Conservation (phyloP, 78 protist genomes). For the Planoprotostelium fungivorum region DNA sequence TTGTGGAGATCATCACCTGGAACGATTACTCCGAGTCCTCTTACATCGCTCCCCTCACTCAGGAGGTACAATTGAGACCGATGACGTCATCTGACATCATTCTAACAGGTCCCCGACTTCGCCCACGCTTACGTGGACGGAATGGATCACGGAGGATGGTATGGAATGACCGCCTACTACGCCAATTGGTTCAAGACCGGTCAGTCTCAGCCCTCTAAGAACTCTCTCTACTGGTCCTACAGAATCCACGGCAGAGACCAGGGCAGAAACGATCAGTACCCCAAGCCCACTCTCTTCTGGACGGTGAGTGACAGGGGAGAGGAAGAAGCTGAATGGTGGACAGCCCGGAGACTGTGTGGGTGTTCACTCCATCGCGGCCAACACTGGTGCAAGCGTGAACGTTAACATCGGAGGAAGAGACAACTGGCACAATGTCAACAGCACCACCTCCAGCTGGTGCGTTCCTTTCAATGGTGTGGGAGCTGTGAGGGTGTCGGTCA, state of each 20-base stretch:
- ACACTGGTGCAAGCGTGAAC: not conserved
- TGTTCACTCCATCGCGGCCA: not conserved
- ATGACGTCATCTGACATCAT: too few species aligned
- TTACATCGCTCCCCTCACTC: not conserved
- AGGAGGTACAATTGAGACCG: too few species aligned
- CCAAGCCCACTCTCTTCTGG: not conserved
- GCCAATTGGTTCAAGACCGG: not conserved
- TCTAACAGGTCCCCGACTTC: not conserved
- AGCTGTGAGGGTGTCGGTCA: not conserved
- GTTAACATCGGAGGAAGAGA: not conserved
- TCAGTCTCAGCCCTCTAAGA: not conserved
- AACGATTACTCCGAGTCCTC: not conserved
- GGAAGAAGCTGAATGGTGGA: not conserved
- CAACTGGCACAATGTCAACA: not conserved
- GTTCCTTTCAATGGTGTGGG: not conserved
- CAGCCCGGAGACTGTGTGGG: not conserved
- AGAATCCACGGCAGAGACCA: not conserved
- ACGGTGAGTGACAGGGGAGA: too few species aligned
- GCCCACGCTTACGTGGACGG: not conserved
- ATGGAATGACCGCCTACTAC: not conserved
- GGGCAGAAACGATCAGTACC: not conserved
- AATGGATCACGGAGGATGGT: not conserved
- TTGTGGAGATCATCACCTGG: not conserved
- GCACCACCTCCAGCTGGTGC: not conserved
- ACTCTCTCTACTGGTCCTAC: not conserved